phyloP scores from a whole-genome alignment of 257 asterid genomes.

The Parsonsia alboflavescens region DNA sequence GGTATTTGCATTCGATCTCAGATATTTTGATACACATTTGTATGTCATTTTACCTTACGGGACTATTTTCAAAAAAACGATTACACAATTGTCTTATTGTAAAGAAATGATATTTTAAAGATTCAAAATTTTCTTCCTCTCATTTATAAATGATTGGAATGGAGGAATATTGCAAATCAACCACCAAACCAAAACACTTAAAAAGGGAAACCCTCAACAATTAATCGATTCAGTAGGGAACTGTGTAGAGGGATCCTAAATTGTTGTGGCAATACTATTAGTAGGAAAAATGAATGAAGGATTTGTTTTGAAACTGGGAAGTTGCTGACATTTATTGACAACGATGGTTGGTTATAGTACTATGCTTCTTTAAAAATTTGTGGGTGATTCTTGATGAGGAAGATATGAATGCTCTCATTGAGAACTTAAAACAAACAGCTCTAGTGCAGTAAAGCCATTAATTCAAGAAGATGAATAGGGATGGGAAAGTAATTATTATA shows the following conservation, averaged over 20 bases:
- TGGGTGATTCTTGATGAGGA: not conserved
- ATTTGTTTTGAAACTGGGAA: not conserved
- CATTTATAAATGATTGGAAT: too few relatives aligned
- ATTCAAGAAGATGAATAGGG: slow-evolving; percentile 14
- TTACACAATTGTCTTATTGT: too few relatives aligned
- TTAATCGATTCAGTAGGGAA: too few relatives aligned
- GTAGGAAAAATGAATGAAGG: slow-evolving; percentile 5
- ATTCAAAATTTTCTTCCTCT: too few relatives aligned
- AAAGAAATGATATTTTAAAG: too few relatives aligned
- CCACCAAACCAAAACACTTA: too few relatives aligned
- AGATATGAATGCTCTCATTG: not conserved
- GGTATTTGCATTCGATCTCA: too few relatives aligned
- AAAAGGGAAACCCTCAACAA: too few relatives aligned
- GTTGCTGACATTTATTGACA: not conserved
- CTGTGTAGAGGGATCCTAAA: not conserved
- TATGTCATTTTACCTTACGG: too few relatives aligned
- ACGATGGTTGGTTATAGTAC: not conserved
- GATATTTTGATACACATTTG: too few relatives aligned
- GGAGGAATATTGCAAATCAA: too few relatives aligned
- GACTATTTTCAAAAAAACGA: too few relatives aligned
- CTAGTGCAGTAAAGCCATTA: slow-evolving; percentile 27
- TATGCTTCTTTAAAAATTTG: not conserved
- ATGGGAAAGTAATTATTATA: slow-evolving; percentile 12
- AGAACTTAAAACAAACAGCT: not conserved
- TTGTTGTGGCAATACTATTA: not conserved